A percentile compares a stretch with the other conserved stretches of the same genome.
phyloP scores from a whole-genome alignment of 225 moss, liverwort and hornwort species.

The Marchantia polymorpha region DNA sequence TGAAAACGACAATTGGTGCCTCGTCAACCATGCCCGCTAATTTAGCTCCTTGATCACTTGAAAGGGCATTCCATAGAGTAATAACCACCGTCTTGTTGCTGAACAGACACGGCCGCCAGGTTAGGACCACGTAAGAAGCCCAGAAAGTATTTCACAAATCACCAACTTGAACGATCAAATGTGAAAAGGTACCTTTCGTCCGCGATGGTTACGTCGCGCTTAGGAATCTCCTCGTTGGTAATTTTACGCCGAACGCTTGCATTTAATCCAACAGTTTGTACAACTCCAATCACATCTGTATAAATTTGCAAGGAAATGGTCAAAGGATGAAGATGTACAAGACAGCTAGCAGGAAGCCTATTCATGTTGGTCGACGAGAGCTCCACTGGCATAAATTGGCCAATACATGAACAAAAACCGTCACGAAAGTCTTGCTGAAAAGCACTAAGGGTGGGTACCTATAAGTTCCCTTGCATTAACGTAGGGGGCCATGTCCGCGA shows the following conservation, averaged over 20 bases:
- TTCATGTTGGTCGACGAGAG: neutral
- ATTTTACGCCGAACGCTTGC: constrained; percentile 63
- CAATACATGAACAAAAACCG: neutral
- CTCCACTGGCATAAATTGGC: neutral
- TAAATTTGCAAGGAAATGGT: neutral
- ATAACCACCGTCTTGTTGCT: constrained; percentile 77
- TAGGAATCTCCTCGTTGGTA: constrained; percentile 82
- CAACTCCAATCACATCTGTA: constrained; percentile 75
- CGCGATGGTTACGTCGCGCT: constrained; percentile 70
- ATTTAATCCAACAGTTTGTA: constrained; percentile 55
- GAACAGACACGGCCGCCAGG: constrained; percentile 1
- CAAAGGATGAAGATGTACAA: too few relatives aligned
- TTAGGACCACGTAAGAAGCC: neutral
- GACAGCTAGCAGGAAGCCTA: neutral
- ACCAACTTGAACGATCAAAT: neutral
- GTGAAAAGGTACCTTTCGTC: constrained; percentile 47
- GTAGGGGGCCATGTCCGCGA: constrained; percentile 66
- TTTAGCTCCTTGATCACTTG: constrained; percentile 51
- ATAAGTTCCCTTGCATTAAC: constrained; percentile 63
- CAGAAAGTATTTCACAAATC: neutral
- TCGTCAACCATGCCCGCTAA: constrained; percentile 48
- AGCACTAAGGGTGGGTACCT: constrained; percentile 29
- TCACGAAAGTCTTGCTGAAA: neutral
- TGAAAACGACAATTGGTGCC: constrained; percentile 54
- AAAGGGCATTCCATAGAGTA: constrained; percentile 72